Percentiles rank a stretch among this genome's conserved stretches.
Evolutionary conservation across 2,329 filamentous ascomycete species (phyloP).

Genomic region (Trichoderma sp.): DNA sequence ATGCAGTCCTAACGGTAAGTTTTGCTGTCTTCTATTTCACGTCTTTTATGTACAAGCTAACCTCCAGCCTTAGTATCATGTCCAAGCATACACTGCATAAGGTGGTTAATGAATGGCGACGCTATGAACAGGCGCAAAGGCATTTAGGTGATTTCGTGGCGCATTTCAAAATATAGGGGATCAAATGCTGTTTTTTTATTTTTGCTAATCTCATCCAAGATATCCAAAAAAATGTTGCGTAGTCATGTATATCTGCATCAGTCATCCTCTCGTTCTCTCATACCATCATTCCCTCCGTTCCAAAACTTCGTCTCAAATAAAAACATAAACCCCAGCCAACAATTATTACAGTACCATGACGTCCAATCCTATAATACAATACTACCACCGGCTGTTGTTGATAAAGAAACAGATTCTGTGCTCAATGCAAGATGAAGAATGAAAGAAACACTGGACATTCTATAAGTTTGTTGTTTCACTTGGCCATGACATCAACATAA

Average conservation of each 20-base stretch:
- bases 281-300: neutral
- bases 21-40: neutral
- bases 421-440: conserved; percentile 15
- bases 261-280: conserved; percentile 10
- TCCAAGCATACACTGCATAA: conserved; percentile 42
- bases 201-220: conserved; percentile 6
- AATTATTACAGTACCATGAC: conserved; percentile 12
- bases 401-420: neutral
- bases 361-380: conserved; percentile 19
- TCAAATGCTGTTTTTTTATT: neutral
- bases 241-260: conserved; percentile 14
- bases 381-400: neutral
- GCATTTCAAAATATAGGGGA: neutral
- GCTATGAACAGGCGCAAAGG: neutral
- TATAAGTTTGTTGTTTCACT: conserved; percentile 40
- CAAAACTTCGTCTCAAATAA: neutral
- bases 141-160: neutral
- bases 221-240: conserved; percentile 16
- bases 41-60: conserved; percentile 26
- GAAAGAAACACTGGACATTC: conserved; percentile 17
- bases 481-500: conserved; percentile 96
- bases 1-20: conserved; percentile 73
- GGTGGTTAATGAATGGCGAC: too few relatives aligned
- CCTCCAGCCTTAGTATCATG: conserved; percentile 38
- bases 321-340: neutral